A percentile compares a stretch with the other conserved stretches of the same genome.
These are phyloP conservation scores for Phlyctochytrium planicorne DNA, from an alignment of 192 early-diverging fungal species.

Conservation along the genomic window DNA sequence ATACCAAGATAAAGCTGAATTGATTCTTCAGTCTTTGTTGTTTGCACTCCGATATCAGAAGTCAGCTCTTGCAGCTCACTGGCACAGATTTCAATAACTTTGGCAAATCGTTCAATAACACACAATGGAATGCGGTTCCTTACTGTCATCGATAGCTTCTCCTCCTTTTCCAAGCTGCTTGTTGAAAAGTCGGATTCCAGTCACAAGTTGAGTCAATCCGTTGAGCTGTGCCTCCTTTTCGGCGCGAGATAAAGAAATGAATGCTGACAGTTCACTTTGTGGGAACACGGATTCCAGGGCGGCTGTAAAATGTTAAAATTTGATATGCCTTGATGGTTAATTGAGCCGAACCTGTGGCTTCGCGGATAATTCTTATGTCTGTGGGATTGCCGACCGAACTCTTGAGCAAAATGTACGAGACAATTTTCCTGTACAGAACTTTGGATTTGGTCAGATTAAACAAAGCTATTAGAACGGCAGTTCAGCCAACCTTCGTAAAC, in stretches of 20 bases:
- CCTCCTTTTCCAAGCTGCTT: slow-evolving; percentile 61
- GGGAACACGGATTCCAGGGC: slow-evolving; percentile 66
- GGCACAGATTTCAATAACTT: slow-evolving; percentile 47
- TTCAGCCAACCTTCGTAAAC: slow-evolving; percentile 46
- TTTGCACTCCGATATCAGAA: slow-evolving; percentile 25
- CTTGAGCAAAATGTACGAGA: slow-evolving; percentile 52
- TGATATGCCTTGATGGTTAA: background rate
- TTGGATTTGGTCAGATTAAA: background rate
- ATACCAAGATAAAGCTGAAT: slow-evolving; percentile 49
- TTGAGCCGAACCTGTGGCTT: slow-evolving; percentile 48
- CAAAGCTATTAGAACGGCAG: background rate
- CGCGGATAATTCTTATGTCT: slow-evolving; percentile 57
- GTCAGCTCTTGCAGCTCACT: slow-evolving; percentile 39
- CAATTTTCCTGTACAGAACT: slow-evolving; percentile 59
- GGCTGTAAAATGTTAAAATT: slow-evolving; percentile 30
- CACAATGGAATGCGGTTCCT: slow-evolving; percentile 17
- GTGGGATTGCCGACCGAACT: slow-evolving; percentile 56
- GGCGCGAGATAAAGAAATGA: slow-evolving; percentile 46
- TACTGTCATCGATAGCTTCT: slow-evolving; percentile 53
- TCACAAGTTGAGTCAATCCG: slow-evolving; percentile 57
- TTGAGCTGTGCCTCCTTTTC: slow-evolving; percentile 63
- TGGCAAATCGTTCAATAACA: background rate
- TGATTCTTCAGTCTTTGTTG: slow-evolving; percentile 36
- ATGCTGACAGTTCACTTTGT: slow-evolving; percentile 54
- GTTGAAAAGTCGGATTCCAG: slow-evolving; percentile 62